Evolutionary conservation across 2,329 filamentous ascomycete genomes (phyloP).

Genomic region (Plenodomus biglobosus): DNA sequence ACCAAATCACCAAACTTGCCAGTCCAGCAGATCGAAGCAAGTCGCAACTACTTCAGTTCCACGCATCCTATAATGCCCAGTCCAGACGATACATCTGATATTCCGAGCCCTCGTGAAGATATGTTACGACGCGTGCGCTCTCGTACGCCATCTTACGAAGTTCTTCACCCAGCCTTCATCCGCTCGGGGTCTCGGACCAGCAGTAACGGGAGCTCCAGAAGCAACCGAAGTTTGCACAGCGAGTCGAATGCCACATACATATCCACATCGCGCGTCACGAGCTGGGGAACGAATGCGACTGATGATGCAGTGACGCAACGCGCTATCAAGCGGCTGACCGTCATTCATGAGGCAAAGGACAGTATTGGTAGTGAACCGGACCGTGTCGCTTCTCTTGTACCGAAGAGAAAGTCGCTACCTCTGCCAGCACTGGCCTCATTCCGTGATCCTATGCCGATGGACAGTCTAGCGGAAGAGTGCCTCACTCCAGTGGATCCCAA

Average conservation of each 20-base stretch:
- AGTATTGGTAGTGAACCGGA: constrained; percentile 37
- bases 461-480: constrained; percentile 28
- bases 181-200: constrained; percentile 24
- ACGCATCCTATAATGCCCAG: constrained; percentile 5
- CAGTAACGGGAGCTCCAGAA: constrained; percentile 26
- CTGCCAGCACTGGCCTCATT: constrained; percentile 30
- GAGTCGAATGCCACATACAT: constrained; percentile 56
- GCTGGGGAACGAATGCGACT: constrained; percentile 68
- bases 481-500: constrained; percentile 35
- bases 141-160: constrained; percentile 29
- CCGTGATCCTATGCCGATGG: constrained; percentile 37
- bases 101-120: constrained; percentile 46
- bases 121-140: constrained; percentile 48
- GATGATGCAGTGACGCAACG: constrained; percentile 56
- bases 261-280: constrained; percentile 60
- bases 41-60: constrained; percentile 42
- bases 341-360: constrained; percentile 60
- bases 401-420: constrained; percentile 21
- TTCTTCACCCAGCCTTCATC: constrained; percentile 8
- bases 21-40: constrained; percentile 57
- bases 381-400: constrained; percentile 7
- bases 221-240: constrained; percentile 35
- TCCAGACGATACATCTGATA: constrained; percentile 37
- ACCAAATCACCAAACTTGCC: constrained; percentile 44
- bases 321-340: constrained; percentile 62